Percentiles rank a stretch among this genome's conserved stretches.
phyloP scores from a whole-genome alignment of 139 green algal species.

The Haematococcus lacustris region DNA sequence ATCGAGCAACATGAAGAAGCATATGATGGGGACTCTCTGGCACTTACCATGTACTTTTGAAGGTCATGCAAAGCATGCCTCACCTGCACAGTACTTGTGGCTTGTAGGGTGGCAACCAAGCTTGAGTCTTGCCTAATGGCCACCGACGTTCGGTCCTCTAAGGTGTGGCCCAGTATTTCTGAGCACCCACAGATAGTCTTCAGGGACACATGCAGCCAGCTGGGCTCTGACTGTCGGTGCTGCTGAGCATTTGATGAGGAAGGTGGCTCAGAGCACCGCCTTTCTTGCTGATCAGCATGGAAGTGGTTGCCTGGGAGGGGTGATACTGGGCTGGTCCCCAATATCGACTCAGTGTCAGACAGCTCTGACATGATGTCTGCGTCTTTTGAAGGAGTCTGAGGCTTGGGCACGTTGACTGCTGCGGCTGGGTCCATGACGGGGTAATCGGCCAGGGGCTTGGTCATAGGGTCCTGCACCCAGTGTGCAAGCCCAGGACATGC shows the following conservation, averaged over 20 bases:
- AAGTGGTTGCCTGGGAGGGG: not conserved
- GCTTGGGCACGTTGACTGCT: no score
- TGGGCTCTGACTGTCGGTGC: not conserved
- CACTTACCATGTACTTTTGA: not conserved
- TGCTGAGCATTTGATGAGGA: not conserved
- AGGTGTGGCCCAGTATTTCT: conserved; percentile 25
- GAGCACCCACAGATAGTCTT: conserved; percentile 12
- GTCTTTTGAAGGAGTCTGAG: no score
- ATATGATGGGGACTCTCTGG: no score
- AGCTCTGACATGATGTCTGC: not conserved
- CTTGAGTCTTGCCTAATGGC: conserved; percentile 10
- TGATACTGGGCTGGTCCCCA: not conserved
- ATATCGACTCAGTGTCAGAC: not conserved
- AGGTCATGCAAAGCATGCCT: not conserved
- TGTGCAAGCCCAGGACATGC: no score
- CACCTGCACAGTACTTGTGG: not conserved
- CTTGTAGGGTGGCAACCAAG: conserved; percentile 6
- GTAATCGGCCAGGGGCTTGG: no score
- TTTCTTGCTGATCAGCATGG: no score
- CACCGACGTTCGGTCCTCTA: conserved; percentile 21
- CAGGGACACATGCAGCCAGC: not conserved
- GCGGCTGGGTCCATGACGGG: no score
- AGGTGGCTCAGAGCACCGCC: not conserved
- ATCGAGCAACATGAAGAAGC: no score
- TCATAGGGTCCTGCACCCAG: no score